Conservation (phyloP, 768 basidiomycete genomes). For the Omphalotus guepiniiformis region DNA sequence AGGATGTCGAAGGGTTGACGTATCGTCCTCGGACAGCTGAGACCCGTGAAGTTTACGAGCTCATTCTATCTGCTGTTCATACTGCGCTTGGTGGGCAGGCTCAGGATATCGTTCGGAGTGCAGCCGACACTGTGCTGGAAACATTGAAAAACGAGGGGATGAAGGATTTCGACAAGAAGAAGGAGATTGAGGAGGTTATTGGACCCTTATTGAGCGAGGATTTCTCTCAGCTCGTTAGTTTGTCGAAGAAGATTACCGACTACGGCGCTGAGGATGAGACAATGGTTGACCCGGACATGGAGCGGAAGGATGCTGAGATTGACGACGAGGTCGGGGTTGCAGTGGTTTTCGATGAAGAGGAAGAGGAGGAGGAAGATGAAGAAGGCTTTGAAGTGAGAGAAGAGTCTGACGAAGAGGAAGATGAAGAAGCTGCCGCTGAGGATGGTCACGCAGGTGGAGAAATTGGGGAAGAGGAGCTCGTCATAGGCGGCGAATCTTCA, state of each 20-base stretch:
- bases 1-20: conserved; percentile 87
- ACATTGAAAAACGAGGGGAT: conserved; percentile 80
- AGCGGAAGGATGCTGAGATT: conserved; percentile 81
- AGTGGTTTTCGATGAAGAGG: conserved; percentile 96
- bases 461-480: conserved; percentile 59
- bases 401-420: conserved; percentile 74
- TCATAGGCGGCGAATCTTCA: conserved; percentile 71
- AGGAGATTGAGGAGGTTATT: conserved; percentile 80
- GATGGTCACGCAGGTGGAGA: conserved; percentile 39
- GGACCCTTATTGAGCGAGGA: conserved; percentile 62
- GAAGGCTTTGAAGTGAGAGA: conserved; percentile 85
- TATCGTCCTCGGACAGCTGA: conserved; percentile 94
- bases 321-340: conserved; percentile 98
- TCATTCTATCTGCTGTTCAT: conserved; percentile 82
- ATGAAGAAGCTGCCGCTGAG: conserved; percentile 49
- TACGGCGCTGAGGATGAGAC: conserved; percentile 85
- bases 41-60: conserved; percentile 91
- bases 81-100: conserved; percentile 88
- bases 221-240: conserved; percentile 77
- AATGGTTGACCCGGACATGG: conserved; percentile 74
- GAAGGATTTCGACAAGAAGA: conserved; percentile 98
- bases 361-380: conserved; percentile 86
- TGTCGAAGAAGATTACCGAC: conserved; percentile 95
- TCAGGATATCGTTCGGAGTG: conserved; percentile 92
- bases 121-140: conserved; percentile 90